Percentiles rank a stretch among this genome's conserved stretches.
phyloP scores from a whole-genome alignment of 768 basidiomycete genomes.

The Panaeolus papilionaceus region DNA sequence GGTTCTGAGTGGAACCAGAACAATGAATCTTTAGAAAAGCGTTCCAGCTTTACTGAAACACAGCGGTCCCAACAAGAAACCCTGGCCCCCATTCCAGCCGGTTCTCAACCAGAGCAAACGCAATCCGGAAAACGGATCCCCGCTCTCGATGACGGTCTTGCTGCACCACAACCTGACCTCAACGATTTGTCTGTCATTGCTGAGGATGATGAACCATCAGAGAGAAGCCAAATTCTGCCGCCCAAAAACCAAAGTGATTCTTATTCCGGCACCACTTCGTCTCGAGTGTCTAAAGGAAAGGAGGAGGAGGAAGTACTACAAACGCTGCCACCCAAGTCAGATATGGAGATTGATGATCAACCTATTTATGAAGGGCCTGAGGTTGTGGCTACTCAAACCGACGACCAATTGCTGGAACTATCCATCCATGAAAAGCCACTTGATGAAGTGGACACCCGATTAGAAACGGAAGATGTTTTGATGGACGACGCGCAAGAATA shows the following conservation, averaged over 20 bases:
- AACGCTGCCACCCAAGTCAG: neutral
- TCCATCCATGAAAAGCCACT: neutral
- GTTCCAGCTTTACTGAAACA: neutral
- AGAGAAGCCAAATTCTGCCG: slow-evolving; percentile 37
- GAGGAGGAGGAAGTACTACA: neutral
- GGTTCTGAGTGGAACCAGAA: neutral
- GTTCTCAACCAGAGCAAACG: neutral
- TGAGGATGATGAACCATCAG: slow-evolving; percentile 70
- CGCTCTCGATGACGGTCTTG: slow-evolving; percentile 3
- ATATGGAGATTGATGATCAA: neutral
- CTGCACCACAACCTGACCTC: slow-evolving; percentile 28
- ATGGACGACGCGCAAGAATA: slow-evolving; percentile 23
- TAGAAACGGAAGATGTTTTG: slow-evolving; percentile 17
- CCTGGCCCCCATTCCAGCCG: neutral
- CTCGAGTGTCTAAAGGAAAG: neutral
- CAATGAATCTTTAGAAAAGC: neutral
- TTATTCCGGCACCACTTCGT: neutral
- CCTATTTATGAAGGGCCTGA: no score
- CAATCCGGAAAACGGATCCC: neutral
- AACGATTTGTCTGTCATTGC: slow-evolving; percentile 72
- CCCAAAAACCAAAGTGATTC: neutral
- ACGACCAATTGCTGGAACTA: neutral
- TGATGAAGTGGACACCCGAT: neutral
- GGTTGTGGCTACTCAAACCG: neutral
- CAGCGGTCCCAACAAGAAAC: neutral